These are phyloP conservation scores for Didymella keratinophila DNA, from an alignment of 2,329 filamentous ascomycete species.

Conservation along the genomic window DNA sequence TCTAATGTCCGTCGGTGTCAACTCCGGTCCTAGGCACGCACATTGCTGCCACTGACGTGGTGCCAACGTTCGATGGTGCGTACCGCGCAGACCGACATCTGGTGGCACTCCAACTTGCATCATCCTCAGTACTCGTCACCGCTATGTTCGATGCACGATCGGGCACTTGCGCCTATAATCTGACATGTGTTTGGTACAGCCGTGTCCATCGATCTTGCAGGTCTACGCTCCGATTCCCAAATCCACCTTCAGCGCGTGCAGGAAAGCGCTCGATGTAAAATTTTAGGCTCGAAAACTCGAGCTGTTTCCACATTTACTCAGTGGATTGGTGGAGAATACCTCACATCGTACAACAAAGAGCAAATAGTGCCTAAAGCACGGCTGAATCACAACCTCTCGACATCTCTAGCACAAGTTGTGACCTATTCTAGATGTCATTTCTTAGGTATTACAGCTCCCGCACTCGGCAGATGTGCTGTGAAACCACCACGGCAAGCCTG, in stretches of 20 bases:
- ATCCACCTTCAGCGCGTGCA: neutral
- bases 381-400: neutral
- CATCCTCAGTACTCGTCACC: neutral
- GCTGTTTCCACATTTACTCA: neutral
- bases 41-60: slow-evolving; percentile 17
- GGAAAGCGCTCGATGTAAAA: neutral
- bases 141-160: neutral
- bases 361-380: neutral
- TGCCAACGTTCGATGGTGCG: slow-evolving; percentile 17
- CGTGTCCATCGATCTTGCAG: neutral
- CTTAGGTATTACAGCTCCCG: slow-evolving; percentile 15
- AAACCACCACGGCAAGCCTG: neutral
- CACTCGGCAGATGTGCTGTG: slow-evolving; percentile 15
- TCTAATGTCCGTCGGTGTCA: slow-evolving; percentile 25
- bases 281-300: neutral
- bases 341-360: neutral
- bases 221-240: neutral
- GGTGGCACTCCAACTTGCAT: neutral
- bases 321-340: neutral
- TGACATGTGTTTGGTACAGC: neutral
- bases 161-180: neutral
- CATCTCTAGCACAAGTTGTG: neutral
- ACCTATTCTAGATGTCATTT: slow-evolving; percentile 3
- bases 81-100: slow-evolving; percentile 17
- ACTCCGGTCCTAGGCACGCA: slow-evolving; percentile 29